Evolutionary conservation across 2,329 filamentous ascomycete genomes (phyloP).

Genomic region (Teratosphaeria epicoccoides): DNA sequence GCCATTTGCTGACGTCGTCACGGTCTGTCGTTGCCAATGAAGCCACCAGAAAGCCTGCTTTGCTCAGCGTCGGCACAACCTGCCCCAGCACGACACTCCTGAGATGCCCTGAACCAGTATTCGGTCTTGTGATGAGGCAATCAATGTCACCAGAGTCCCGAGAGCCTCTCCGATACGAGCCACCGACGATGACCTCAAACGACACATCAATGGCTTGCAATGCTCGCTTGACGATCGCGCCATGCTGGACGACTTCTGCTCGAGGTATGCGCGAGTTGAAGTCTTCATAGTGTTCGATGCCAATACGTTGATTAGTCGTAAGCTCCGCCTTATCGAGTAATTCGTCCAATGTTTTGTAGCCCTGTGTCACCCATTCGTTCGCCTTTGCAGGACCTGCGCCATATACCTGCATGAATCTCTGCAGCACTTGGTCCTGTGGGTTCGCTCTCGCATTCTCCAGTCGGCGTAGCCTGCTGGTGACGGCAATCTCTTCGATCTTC

Average conservation of each 20-base stretch:
- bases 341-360: conserved; percentile 64
- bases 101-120: conserved; percentile 49
- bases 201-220: conserved; percentile 50
- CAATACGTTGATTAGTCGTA: conserved; percentile 59
- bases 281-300: conserved; percentile 70
- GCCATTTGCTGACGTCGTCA: conserved; percentile 66
- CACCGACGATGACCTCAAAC: conserved; percentile 64
- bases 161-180: conserved; percentile 75
- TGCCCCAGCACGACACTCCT: conserved; percentile 49
- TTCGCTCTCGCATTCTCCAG: conserved; percentile 62
- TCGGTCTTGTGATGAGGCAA: conserved; percentile 63
- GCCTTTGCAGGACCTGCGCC: conserved; percentile 63
- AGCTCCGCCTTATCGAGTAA: conserved; percentile 52
- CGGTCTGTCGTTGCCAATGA: conserved; percentile 48
- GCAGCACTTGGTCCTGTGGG: conserved; percentile 52
- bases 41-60: conserved; percentile 55
- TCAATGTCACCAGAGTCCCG: conserved; percentile 71
- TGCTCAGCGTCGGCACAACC: conserved; percentile 53
- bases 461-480: conserved; percentile 58
- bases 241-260: conserved; percentile 61
- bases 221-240: conserved; percentile 49
- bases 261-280: conserved; percentile 71
- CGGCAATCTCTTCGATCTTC: conserved; percentile 83
- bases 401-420: conserved; percentile 67
- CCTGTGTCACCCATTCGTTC: conserved; percentile 63